Conservation (phyloP, 345 rosid species). For the Corymbia maculata region DNA sequence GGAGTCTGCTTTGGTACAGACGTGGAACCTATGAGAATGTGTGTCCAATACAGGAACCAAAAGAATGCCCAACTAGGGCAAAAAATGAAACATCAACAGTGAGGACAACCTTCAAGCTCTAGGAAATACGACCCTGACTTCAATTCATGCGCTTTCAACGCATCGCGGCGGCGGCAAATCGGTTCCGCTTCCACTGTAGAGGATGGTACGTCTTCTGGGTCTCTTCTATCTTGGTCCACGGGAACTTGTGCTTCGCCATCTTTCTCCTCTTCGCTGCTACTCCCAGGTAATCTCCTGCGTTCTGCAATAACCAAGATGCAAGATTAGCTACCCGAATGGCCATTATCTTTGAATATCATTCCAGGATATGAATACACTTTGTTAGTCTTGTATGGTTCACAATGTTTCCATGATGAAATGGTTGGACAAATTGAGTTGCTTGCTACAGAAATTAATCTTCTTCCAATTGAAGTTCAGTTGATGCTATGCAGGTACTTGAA, state of each 20-base stretch:
- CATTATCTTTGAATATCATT: neutral
- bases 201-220: slow-evolving; percentile 15
- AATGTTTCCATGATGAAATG: neutral
- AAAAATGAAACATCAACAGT: neutral
- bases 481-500: neutral
- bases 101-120: neutral
- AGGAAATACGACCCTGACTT: neutral
- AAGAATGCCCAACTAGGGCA: neutral
- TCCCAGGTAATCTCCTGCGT: slow-evolving; percentile 36
- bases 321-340: neutral
- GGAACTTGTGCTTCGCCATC: slow-evolving; percentile 56
- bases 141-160: slow-evolving; percentile 1
- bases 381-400: neutral
- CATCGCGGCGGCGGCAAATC: slow-evolving; percentile 35
- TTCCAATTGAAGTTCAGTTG: neutral
- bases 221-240: slow-evolving; percentile 35
- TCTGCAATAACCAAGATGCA: slow-evolving; percentile 11
- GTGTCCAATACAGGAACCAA: neutral
- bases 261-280: slow-evolving; percentile 38
- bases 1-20: neutral
- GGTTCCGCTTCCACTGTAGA: slow-evolving; percentile 49
- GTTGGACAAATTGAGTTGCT: neutral
- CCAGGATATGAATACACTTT: neutral
- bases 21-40: neutral
- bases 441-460: neutral